A percentile compares a stretch with the other conserved stretches of the same genome.
Conservation (phyloP, 768 basidiomycete species). For the Tulasnella calospora region DNA sequence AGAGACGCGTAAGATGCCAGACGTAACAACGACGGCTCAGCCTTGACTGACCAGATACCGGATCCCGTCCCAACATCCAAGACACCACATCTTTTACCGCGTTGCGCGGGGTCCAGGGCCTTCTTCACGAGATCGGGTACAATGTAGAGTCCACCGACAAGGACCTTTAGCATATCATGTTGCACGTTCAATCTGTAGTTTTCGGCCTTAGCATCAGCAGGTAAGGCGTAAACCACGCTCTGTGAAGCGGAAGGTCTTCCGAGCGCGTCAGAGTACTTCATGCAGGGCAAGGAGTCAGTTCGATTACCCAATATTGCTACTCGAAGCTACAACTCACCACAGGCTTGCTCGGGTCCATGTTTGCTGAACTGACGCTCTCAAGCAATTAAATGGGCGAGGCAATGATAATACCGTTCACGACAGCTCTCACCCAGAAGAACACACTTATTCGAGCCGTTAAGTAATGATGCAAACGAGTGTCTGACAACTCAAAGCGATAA, state of each 20-base stretch:
- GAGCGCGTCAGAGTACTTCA: not conserved
- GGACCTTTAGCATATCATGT: not conserved
- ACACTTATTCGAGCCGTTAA: too few relatives aligned
- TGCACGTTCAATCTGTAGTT: slow-evolving; percentile 1
- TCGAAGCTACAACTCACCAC: not conserved
- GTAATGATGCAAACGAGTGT: too few relatives aligned
- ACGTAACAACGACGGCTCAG: not conserved
- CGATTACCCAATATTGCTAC: not conserved
- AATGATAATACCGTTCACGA: too few relatives aligned
- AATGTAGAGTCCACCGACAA: not conserved
- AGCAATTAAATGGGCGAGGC: too few relatives aligned
- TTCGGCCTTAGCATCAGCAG: not conserved
- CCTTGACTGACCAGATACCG: slow-evolving; percentile 2
- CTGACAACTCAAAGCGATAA: too few relatives aligned
- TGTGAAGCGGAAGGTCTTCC: not conserved
- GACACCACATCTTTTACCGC: not conserved
- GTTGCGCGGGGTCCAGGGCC: not conserved
- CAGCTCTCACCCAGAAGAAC: too few relatives aligned
- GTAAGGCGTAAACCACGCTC: not conserved
- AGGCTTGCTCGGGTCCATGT: not conserved
- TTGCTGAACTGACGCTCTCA: not conserved
- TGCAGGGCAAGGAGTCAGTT: not conserved
- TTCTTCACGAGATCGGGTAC: not conserved
- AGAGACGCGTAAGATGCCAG: not conserved
- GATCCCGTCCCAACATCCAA: slow-evolving; percentile 21